Conservation (phyloP, 306 rosid genomes). For the Vigna mungo region DNA sequence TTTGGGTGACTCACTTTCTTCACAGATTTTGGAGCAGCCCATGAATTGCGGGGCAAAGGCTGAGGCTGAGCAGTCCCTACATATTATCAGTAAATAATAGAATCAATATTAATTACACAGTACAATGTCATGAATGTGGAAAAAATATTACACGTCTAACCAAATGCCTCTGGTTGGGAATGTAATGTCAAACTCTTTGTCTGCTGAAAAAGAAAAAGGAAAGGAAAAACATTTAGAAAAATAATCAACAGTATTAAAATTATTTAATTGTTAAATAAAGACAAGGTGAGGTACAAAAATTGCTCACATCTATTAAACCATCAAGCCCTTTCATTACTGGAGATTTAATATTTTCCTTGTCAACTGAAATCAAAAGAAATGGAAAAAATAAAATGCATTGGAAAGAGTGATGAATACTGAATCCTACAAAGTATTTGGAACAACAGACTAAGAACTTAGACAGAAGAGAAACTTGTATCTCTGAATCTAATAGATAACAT, state of each 20-base stretch:
- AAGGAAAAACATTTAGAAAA: constrained; percentile 11
- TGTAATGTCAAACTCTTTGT: constrained; percentile 51
- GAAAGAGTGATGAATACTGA: constrained; percentile 13
- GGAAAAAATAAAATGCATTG: constrained; percentile 25
- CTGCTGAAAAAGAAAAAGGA: constrained; percentile 52
- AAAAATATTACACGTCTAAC: constrained; percentile 50
- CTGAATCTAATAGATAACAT: constrained; percentile 16
- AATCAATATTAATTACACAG: constrained; percentile 38
- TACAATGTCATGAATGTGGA: constrained; percentile 26
- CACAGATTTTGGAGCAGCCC: constrained; percentile 67
- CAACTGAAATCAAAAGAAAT: constrained; percentile 60
- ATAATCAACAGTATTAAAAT: constrained; percentile 21
- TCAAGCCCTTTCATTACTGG: constrained; percentile 82
- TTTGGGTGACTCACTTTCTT: constrained; percentile 62
- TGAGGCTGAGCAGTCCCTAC: constrained; percentile 56
- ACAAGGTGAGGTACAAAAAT: constrained; percentile 14
- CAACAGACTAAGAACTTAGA: background rate
- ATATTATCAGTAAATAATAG: constrained; percentile 36
- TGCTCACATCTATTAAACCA: constrained; percentile 65
- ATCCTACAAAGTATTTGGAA: constrained; percentile 7
- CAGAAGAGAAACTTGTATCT: background rate
- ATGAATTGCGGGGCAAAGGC: constrained; percentile 44
- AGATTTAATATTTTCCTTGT: constrained; percentile 62
- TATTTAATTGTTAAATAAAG: constrained; percentile 29
- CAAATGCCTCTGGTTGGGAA: constrained; percentile 58